phyloP scores from a whole-genome alignment of 2,329 filamentous ascomycete species.

The Arthrobotrys sphaeroides region DNA sequence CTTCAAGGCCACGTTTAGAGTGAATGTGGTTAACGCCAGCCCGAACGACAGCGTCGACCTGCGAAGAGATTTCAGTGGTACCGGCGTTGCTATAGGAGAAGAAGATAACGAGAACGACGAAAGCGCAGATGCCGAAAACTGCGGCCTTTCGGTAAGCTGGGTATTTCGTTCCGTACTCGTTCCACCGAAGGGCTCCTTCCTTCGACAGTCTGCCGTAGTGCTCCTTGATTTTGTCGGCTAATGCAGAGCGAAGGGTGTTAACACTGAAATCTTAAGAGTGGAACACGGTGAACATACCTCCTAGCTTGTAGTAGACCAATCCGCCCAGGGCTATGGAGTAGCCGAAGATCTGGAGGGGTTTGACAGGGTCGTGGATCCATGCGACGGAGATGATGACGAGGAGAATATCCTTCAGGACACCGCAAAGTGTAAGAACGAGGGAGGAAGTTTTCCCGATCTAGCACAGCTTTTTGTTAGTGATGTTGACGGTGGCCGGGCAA shows the following conservation, averaged over 20 bases:
- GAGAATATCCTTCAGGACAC: conserved; percentile 87
- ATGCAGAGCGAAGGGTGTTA: neutral
- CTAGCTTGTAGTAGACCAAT: conserved; percentile 87
- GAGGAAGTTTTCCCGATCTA: conserved; percentile 89
- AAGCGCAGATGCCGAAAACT: conserved; percentile 34
- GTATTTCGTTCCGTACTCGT: conserved; percentile 55
- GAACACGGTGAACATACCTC: conserved; percentile 61
- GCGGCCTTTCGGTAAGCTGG: conserved; percentile 54
- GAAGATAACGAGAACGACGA: conserved; percentile 53
- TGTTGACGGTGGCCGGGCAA: neutral
- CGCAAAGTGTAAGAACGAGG: conserved; percentile 84
- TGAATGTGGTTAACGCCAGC: neutral
- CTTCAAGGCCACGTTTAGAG: conserved; percentile 28
- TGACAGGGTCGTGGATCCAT: conserved; percentile 72
- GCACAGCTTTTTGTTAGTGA: neutral
- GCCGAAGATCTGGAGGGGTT: conserved; percentile 81
- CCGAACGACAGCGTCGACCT: conserved; percentile 9
- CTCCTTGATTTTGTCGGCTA: conserved; percentile 77
- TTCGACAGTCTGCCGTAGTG: conserved; percentile 52
- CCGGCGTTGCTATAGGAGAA: conserved; percentile 33
- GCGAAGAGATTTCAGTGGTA: conserved; percentile 6
- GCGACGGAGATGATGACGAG: conserved; percentile 82
- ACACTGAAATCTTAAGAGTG: neutral
- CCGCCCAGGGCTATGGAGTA: conserved; percentile 81
- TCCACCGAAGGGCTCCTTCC: conserved; percentile 54